Conservation (phyloP, 2,329 filamentous ascomycete species). For the Neodidymelliopsis sp. region DNA sequence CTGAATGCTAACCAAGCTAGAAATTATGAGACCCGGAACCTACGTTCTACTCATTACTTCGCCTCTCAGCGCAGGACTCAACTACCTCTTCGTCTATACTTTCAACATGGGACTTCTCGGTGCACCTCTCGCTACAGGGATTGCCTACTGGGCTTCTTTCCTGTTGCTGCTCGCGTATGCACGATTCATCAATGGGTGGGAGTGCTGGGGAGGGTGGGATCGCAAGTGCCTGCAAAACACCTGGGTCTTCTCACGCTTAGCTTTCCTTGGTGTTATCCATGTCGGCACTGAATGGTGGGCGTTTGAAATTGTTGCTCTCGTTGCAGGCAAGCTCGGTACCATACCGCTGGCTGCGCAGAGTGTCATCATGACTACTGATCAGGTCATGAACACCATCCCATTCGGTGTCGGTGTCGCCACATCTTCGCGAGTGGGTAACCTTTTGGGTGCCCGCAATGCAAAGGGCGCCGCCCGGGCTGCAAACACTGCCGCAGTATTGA, state of each 20-base stretch:
- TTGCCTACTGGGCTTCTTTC: constrained; percentile 88
- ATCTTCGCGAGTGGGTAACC: constrained; percentile 78
- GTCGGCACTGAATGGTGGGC: constrained; percentile 96
- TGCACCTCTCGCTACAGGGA: constrained; percentile 80
- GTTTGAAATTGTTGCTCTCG: constrained; percentile 87
- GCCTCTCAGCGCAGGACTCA: constrained; percentile 64
- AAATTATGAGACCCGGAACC: constrained; percentile 70
- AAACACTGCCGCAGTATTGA: constrained; percentile 77
- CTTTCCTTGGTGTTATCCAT: constrained; percentile 78
- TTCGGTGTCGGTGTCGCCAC: constrained; percentile 87
- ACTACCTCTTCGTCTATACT: constrained; percentile 75
- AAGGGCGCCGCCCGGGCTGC: constrained; percentile 74
- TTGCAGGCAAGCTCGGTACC: constrained; percentile 80
- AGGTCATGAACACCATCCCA: constrained; percentile 83
- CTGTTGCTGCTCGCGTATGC: constrained; percentile 76
- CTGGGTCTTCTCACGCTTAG: constrained; percentile 75
- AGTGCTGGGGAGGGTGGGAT: constrained; percentile 81
- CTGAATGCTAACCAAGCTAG: constrained; percentile 43
- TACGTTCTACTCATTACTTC: constrained; percentile 69
- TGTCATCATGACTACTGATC: constrained; percentile 89
- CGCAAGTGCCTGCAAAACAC: constrained; percentile 71
- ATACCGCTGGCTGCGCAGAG: constrained; percentile 81
- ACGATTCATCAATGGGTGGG: constrained; percentile 71
- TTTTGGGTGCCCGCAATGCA: constrained; percentile 73
- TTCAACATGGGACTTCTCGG: constrained; percentile 76